A percentile compares a stretch with the other conserved stretches of the same genome.
phyloP scores from a whole-genome alignment of 2,329 filamentous ascomycete species.

The Cladosporium sp. region DNA sequence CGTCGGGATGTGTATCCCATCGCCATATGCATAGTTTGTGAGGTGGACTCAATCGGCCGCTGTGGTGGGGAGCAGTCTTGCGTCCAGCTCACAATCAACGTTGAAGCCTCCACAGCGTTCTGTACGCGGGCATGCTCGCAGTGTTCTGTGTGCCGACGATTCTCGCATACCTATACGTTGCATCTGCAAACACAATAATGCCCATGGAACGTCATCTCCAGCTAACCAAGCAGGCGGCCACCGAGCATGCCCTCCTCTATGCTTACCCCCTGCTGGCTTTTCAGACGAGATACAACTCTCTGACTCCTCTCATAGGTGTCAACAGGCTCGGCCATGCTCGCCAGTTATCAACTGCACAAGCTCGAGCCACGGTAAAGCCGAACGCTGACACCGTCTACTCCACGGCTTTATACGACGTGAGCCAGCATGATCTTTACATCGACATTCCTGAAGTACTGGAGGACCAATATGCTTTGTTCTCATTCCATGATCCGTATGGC shows the following conservation, averaged over 20 bases:
- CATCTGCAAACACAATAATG: too few species aligned
- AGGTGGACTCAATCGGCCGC: too few species aligned
- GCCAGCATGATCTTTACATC: slow-evolving; percentile 15
- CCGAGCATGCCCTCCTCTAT: slow-evolving; percentile 18
- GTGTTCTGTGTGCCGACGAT: too few species aligned
- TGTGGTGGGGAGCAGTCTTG: too few species aligned
- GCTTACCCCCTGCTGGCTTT: slow-evolving; percentile 22
- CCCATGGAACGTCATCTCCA: too few species aligned
- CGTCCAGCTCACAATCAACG: too few species aligned
- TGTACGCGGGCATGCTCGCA: too few species aligned
- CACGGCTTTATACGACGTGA: slow-evolving; percentile 16
- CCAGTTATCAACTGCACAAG: slow-evolving; percentile 8
- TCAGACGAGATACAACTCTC: slow-evolving; percentile 3
- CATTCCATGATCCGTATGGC: slow-evolving; percentile 17
- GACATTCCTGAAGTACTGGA: slow-evolving; percentile 14
- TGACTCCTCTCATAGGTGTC: not conserved
- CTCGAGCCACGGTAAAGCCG: slow-evolving; percentile 17
- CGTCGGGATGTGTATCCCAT: too few species aligned
- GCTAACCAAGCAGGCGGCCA: too few species aligned
- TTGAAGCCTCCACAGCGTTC: too few species aligned
- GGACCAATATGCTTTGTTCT: slow-evolving; percentile 14
- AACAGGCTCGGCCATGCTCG: slow-evolving; percentile 17
- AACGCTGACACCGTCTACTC: slow-evolving; percentile 24
- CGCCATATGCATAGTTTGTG: too few species aligned
- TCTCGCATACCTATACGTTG: too few species aligned